phyloP scores from a whole-genome alignment of 306 rosid genomes.

The Trifolium pratense region DNA sequence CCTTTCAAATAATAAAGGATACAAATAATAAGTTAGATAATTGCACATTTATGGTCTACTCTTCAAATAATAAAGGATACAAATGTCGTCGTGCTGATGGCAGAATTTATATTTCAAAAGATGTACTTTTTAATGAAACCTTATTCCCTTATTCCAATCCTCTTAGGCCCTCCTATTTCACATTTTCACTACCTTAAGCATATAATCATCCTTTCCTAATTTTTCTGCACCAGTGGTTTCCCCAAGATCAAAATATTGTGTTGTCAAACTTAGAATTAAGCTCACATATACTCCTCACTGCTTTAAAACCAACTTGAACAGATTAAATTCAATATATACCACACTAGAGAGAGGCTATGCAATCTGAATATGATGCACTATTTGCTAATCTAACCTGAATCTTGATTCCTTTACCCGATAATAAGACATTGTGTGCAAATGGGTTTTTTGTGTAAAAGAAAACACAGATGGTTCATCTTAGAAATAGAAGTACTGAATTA shows the following conservation, averaged over 20 bases:
- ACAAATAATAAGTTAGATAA: not conserved
- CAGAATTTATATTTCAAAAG: not conserved
- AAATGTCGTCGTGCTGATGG: not conserved
- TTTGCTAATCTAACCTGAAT: too few species aligned
- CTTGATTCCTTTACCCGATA: too few species aligned
- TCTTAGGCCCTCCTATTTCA: not conserved
- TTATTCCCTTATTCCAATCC: not conserved
- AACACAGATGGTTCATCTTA: not conserved
- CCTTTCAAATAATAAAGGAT: too few species aligned
- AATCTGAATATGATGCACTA: not conserved
- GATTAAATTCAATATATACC: not conserved
- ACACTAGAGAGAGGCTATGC: not conserved
- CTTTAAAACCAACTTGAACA: not conserved
- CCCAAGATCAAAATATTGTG: not conserved
- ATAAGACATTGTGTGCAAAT: not conserved
- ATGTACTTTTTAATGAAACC: not conserved
- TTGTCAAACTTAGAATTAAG: not conserved
- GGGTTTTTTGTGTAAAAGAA: conserved; percentile 2
- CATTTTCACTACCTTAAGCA: not conserved
- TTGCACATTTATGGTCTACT: not conserved
- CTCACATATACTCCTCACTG: not conserved
- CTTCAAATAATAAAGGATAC: not conserved
- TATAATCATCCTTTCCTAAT: not conserved
- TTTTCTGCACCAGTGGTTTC: not conserved
- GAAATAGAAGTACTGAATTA: not conserved